Conservation (phyloP, 2,329 filamentous ascomycete species). For the Alternaria burnsii region DNA sequence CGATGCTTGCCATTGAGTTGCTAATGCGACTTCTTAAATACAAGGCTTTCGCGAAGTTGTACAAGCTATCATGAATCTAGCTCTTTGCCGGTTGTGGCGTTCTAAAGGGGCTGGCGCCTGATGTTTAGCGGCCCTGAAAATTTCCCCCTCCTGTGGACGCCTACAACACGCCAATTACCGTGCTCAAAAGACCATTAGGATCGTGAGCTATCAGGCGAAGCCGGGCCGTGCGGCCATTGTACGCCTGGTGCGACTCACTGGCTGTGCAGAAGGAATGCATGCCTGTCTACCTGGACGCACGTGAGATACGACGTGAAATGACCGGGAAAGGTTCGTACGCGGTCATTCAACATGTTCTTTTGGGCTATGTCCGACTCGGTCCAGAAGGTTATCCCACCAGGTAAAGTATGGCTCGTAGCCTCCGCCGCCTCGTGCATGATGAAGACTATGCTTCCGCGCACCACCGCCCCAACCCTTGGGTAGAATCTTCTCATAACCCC, state of each 20-base stretch:
- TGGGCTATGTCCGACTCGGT: not conserved
- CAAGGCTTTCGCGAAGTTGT: not conserved
- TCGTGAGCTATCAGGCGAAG: not conserved
- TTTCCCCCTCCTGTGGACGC: not conserved
- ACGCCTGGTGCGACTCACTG: not conserved
- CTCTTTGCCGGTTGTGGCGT: slow-evolving; percentile 1
- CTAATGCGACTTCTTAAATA: not conserved
- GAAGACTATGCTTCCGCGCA: not conserved
- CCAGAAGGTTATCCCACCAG: not conserved
- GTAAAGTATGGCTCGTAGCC: slow-evolving; percentile 1
- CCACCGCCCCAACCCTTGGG: not conserved
- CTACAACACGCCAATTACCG: not conserved
- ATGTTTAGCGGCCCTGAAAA: slow-evolving; percentile 4
- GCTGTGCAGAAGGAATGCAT: not conserved
- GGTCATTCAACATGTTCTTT: slow-evolving; percentile 1
- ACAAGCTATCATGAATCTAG: not conserved
- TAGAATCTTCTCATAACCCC: slow-evolving; percentile 2
- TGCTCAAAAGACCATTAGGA: not conserved
- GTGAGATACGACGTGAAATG: not conserved
- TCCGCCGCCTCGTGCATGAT: slow-evolving; percentile 3
- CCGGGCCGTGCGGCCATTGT: not conserved
- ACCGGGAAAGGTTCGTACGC: not conserved
- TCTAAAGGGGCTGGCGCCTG: slow-evolving; percentile 11
- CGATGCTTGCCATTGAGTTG: not conserved
- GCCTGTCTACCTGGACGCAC: not conserved